Conservation (phyloP, 805 yeast species). For the Candida krabiensis region DNA sequence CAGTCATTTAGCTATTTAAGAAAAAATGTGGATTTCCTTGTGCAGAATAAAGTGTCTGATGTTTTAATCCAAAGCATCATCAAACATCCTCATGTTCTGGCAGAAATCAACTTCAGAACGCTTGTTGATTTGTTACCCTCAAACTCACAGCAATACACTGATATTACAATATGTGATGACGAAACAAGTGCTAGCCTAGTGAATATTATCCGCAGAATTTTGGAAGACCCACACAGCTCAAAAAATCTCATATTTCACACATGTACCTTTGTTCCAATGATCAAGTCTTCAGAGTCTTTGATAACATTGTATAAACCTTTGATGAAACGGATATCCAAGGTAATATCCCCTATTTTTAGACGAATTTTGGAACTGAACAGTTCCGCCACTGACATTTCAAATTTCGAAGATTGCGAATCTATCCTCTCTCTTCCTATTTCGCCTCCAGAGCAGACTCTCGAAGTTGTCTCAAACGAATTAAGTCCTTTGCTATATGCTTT, state of each 20-base stretch:
- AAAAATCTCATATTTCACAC: constrained; percentile 20
- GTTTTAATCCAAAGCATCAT: constrained; percentile 22
- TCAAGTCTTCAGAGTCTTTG: constrained; percentile 12
- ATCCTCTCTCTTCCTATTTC: constrained; percentile 19
- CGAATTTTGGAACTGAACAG: constrained; percentile 20
- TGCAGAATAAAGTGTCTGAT: constrained; percentile 12
- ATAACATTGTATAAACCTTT: constrained; percentile 21
- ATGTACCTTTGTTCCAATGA: constrained; percentile 27
- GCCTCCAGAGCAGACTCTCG: constrained; percentile 19
- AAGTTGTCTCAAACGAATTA: constrained; percentile 17
- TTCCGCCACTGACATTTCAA: constrained; percentile 9
- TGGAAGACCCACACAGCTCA: constrained; percentile 9
- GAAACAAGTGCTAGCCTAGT: constrained; percentile 18
- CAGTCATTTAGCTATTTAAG: constrained; percentile 30
- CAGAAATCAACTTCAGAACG: constrained; percentile 28
- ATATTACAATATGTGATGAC: constrained; percentile 5
- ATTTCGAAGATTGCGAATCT: constrained; percentile 17
- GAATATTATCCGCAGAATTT: constrained; percentile 12
- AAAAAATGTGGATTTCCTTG: constrained; percentile 21
- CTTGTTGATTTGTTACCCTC: constrained; percentile 25
- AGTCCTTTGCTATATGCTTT: constrained; percentile 28
- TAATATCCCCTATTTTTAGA: constrained; percentile 23
- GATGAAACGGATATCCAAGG: constrained; percentile 20
- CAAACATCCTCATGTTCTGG: constrained; percentile 16
- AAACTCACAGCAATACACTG: constrained; percentile 17